phyloP scores from a whole-genome alignment of 768 basidiomycete species.

The Russula abietina region DNA sequence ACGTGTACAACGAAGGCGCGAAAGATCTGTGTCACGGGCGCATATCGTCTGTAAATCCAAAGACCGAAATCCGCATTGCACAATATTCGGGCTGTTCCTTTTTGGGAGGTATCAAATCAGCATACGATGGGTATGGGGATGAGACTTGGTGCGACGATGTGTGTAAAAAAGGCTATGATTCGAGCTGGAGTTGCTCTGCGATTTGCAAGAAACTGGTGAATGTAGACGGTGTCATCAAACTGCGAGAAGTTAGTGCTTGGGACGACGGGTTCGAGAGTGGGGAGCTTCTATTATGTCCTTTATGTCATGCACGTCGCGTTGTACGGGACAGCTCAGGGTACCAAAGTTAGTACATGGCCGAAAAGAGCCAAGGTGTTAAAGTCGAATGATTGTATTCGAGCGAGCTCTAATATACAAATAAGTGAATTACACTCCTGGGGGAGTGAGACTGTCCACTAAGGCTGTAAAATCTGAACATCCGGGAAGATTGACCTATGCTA shows the following conservation, averaged over 20 bases:
- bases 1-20: no score
- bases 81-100: no score
- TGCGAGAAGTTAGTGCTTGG: background rate
- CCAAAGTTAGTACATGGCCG: background rate
- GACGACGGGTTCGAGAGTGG: background rate
- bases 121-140: no score
- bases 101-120: no score
- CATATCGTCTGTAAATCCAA: no score
- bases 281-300: background rate
- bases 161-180: no score
- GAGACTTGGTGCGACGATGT: no score
- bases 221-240: no score
- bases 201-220: no score
- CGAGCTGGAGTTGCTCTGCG: no score
- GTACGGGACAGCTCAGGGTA: background rate
- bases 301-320: background rate
- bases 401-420: constrained; percentile 8
- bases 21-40: no score
- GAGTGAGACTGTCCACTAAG: constrained; percentile 1
- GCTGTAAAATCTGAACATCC: background rate
- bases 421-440: constrained; percentile 1
- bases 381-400: background rate
- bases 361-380: background rate
- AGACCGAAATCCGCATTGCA: no score
- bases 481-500: background rate